Evolutionary conservation across 192 early-diverging fungal genomes (phyloP).

Genomic region (Haplosporangium gracile): DNA sequence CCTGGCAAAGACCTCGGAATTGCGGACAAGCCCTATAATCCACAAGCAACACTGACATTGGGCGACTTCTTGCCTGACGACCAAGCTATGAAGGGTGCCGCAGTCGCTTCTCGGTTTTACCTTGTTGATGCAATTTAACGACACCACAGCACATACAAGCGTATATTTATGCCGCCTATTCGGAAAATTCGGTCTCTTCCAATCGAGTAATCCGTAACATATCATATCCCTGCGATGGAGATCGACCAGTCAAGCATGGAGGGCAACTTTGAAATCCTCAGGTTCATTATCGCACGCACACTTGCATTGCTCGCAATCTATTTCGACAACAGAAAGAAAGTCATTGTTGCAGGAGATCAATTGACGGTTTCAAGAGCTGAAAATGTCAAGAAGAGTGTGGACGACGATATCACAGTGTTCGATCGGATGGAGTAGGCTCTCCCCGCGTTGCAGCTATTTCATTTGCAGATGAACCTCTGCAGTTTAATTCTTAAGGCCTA

Average conservation of each 20-base stretch:
- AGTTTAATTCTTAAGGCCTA: background rate
- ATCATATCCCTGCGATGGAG: constrained; percentile 9
- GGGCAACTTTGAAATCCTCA: background rate
- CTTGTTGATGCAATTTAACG: constrained; percentile 4
- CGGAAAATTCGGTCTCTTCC: background rate
- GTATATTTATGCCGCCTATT: background rate
- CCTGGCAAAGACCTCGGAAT: background rate
- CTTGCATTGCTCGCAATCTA: background rate
- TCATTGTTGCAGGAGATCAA: constrained; percentile 26
- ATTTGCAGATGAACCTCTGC: constrained; percentile 6
- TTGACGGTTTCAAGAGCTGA: background rate
- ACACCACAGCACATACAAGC: background rate
- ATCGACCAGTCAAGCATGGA: constrained; percentile 15
- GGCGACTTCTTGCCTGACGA: background rate
- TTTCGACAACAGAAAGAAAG: background rate
- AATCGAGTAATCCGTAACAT: background rate
- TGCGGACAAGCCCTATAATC: no score
- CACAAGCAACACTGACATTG: background rate
- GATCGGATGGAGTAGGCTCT: background rate
- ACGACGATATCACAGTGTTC: background rate
- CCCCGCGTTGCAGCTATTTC: constrained; percentile 16
- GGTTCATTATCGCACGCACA: background rate
- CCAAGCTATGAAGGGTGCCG: no score
- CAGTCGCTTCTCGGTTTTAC: background rate
- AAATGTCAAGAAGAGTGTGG: background rate